These are phyloP conservation scores for Pueraria montana DNA, from an alignment of 306 rosid genomes.

Conservation along the genomic window DNA sequence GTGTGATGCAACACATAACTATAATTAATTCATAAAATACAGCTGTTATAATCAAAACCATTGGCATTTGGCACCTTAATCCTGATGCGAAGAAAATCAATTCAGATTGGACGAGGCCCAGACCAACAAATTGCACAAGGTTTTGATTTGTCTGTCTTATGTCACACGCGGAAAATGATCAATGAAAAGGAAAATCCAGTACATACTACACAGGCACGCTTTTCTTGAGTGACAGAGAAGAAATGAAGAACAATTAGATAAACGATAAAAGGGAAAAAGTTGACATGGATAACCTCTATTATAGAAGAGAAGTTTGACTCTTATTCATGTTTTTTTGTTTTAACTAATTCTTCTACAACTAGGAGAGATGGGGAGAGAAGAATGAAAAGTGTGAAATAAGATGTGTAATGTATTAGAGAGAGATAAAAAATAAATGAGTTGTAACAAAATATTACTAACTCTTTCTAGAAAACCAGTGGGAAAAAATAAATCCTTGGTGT, in stretches of 20 bases:
- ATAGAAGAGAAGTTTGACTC: not conserved
- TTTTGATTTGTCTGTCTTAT: slow-evolving; percentile 31
- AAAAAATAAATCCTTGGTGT: not conserved
- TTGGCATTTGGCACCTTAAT: not conserved
- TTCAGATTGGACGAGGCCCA: not conserved
- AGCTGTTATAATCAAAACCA: not conserved
- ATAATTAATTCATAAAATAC: slow-evolving; percentile 3
- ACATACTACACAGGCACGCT: not conserved
- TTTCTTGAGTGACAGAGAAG: not conserved
- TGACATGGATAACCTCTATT: not conserved
- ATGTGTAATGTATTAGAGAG: not conserved
- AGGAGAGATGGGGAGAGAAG: not conserved
- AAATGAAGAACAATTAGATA: not conserved
- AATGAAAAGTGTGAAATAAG: not conserved
- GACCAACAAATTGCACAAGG: not conserved
- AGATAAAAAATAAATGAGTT: not conserved
- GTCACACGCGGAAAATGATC: not conserved
- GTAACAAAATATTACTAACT: not conserved
- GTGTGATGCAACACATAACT: slow-evolving; percentile 14
- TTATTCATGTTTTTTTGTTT: not conserved
- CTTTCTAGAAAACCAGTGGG: not conserved
- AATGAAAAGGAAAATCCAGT: slow-evolving; percentile 4
- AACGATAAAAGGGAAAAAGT: not conserved
- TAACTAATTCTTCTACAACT: not conserved
- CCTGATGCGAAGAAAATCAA: not conserved